Percentiles rank a stretch among this genome's conserved stretches.
phyloP scores from a whole-genome alignment of 768 basidiomycete species.

The Clitopilus hobsonii region DNA sequence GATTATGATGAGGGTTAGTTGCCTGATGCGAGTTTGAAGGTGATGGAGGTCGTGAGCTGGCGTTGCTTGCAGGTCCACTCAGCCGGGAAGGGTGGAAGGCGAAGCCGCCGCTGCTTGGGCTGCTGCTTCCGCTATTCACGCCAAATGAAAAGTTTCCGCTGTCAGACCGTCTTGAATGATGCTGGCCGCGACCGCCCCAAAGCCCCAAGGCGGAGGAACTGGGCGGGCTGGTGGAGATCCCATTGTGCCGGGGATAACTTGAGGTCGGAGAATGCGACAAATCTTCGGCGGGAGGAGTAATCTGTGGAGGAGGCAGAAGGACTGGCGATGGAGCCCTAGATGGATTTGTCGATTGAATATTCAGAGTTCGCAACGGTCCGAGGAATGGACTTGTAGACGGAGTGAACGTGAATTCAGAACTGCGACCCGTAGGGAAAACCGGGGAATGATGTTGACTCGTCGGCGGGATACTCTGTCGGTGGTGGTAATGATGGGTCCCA shows the following conservation, averaged over 20 bases:
- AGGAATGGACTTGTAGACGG: slow-evolving; percentile 81
- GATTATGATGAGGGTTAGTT: slow-evolving; percentile 19
- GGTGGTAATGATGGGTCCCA: slow-evolving; percentile 20
- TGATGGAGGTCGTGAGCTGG: slow-evolving; percentile 22
- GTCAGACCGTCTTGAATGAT: background rate
- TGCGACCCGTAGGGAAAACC: slow-evolving; percentile 22
- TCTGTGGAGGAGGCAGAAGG: slow-evolving; percentile 49
- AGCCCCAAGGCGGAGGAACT: background rate
- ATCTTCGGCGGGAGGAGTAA: slow-evolving; percentile 11
- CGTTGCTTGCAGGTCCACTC: slow-evolving; percentile 8
- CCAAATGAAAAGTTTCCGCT: background rate
- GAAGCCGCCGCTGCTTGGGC: background rate
- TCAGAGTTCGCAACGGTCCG: slow-evolving; percentile 69
- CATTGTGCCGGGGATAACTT: slow-evolving; percentile 21
- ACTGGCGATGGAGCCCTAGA: slow-evolving; percentile 73
- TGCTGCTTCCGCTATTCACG: background rate
- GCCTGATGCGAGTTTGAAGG: slow-evolving; percentile 18
- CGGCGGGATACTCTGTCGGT: slow-evolving; percentile 10
- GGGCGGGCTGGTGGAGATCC: slow-evolving; percentile 1
- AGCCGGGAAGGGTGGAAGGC: background rate
- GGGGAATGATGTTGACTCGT: slow-evolving; percentile 27
- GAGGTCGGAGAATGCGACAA: slow-evolving; percentile 2
- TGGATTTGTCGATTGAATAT: slow-evolving; percentile 65
- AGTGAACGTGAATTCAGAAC: slow-evolving; percentile 41
- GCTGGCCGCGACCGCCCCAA: background rate